phyloP scores from a whole-genome alignment of 306 rosid species.

The Cucurbita ficifolia region DNA sequence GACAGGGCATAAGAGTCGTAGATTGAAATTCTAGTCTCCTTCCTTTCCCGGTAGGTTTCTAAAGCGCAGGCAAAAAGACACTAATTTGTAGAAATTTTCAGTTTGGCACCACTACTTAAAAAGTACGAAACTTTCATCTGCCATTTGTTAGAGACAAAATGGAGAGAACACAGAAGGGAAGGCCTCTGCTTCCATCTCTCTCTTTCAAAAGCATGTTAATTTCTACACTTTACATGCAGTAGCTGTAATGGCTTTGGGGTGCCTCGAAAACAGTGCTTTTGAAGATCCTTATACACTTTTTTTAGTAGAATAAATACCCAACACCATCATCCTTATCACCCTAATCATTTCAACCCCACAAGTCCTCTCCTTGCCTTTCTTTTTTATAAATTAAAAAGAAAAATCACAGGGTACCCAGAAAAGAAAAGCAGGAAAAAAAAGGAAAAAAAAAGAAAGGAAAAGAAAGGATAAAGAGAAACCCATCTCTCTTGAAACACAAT shows the following conservation, averaged over 20 bases:
- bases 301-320: neutral
- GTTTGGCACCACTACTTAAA: no score
- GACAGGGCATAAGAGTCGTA: neutral
- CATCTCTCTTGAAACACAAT: neutral
- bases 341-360: slow-evolving; percentile 10
- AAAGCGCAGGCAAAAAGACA: neutral
- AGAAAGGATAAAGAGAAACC: neutral
- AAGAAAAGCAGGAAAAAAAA: neutral
- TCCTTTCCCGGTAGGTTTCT: neutral
- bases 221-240: slow-evolving; percentile 1
- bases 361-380: neutral
- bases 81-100: no score
- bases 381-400: neutral
- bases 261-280: neutral
- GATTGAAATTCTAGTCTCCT: neutral
- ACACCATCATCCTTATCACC: slow-evolving; percentile 2
- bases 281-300: neutral
- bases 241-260: neutral
- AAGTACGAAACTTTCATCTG: neutral
- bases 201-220: neutral
- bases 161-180: neutral
- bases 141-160: neutral
- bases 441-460: neutral
- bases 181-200: neutral
- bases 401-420: neutral